Base-by-base conservation (phyloP, 805 yeast species). In the Hagleromyces aurorensis region DNA sequence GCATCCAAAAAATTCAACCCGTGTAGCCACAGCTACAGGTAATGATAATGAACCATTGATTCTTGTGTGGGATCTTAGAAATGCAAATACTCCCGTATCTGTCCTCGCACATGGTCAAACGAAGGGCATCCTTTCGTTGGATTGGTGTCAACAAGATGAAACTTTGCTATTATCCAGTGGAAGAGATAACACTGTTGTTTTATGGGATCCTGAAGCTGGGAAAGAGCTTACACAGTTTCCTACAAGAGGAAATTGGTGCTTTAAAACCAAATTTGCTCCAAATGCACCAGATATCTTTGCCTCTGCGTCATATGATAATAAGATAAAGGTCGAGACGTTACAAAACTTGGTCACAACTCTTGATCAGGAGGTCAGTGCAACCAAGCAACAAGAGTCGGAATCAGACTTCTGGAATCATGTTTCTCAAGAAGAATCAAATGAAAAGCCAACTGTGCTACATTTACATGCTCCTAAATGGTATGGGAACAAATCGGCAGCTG, bases 1-100 rank as follows among this genome's bases (percentile, higher is more conserved):
- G 99, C 96, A 91, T 57, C 98, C 99, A 33, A 61, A 70, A 24
- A 78, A 78, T 59, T 75, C 89, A 35, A 89, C 97, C 10, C 79
- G 75, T 52, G 70, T 91, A 36, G 75, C 82, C 16, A 89, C 97
- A 15, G 95, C 94, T 16, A 77, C 91, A 16, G 86, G 79, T 37
- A 72, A 75, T 34, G 96, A 87, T 56, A 64, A 69, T 13, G 72
- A 74, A 29, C 94, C 98, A 8, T 69, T 81, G 18, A 75, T 91
- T 32, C 61, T 85, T 41, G 67, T 89, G 10, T 91, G 98, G 98
- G 96, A 91, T 62, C 69, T 91, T 52, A 75, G 96, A 58, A 89
- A 91, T 54, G 76, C 95, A 16, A 79, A 81, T 48, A 84, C 80
- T n/a, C 99, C 99, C 6, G 86, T 84, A 51, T 62, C 61, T 35